Conservation (phyloP, 2,329 filamentous ascomycete species). For the Cordyceps pruinosa region DNA sequence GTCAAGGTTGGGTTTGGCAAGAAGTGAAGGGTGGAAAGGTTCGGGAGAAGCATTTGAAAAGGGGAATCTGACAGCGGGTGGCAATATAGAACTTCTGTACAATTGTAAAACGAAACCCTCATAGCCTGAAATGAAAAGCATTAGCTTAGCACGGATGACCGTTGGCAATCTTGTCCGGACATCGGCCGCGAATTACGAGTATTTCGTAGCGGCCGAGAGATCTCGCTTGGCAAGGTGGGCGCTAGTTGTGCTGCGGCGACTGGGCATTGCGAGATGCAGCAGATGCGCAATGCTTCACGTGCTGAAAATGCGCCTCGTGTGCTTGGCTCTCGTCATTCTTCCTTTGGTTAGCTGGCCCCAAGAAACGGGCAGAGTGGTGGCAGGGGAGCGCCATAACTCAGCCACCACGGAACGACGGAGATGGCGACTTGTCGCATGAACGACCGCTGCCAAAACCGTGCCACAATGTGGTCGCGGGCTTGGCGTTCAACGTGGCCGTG, state of each 20-base stretch:
- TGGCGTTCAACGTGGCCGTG: too few relatives aligned
- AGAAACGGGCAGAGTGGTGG: too few relatives aligned
- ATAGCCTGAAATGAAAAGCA: not conserved
- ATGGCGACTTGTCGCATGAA: too few relatives aligned
- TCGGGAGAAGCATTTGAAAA: not conserved
- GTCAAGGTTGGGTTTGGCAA: slow-evolving; percentile 71
- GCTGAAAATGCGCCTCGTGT: too few relatives aligned
- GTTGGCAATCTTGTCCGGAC: not conserved
- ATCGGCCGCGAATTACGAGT: not conserved
- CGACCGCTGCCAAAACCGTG: too few relatives aligned
- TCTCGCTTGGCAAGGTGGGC: not conserved
- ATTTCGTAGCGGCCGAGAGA: not conserved
- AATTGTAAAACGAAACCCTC: slow-evolving; percentile 2
- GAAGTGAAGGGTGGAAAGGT: slow-evolving; percentile 26
- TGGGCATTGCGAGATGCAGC: not conserved
- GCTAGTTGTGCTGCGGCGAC: not conserved
- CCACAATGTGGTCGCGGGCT: too few relatives aligned
- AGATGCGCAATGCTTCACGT: too few relatives aligned
- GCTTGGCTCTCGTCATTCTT: too few relatives aligned
- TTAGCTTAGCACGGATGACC: not conserved
- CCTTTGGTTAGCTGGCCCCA: too few relatives aligned
- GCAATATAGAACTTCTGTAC: slow-evolving; percentile 11
- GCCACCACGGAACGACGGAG: too few relatives aligned
- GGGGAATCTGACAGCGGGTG: not conserved
- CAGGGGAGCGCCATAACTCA: too few relatives aligned